Evolutionary conservation across 2,329 filamentous ascomycete species (phyloP).

Genomic region (Trichoderma oligosporum): DNA sequence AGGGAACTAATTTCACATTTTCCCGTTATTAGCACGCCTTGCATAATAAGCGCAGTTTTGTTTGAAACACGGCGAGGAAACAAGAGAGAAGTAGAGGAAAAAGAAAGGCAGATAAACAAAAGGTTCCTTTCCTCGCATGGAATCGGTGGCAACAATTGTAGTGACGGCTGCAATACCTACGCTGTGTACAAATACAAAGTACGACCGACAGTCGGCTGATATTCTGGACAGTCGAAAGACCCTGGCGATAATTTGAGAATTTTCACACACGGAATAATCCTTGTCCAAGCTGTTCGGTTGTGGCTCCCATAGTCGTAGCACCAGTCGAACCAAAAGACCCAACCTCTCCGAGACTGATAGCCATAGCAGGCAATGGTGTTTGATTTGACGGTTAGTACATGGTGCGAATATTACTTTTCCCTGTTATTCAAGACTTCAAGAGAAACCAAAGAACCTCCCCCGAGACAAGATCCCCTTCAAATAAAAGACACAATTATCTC

Average conservation of each 20-base stretch:
- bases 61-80: slow-evolving; percentile 8
- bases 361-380: neutral
- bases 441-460: neutral
- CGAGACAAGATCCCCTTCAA: slow-evolving; percentile 10
- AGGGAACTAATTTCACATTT: slow-evolving; percentile 11
- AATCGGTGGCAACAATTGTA: slow-evolving; percentile 12
- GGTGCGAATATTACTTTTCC: neutral
- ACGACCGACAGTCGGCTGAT: slow-evolving; percentile 11
- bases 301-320: slow-evolving; percentile 15
- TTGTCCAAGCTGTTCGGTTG: slow-evolving; percentile 15
- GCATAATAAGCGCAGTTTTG: slow-evolving; percentile 12
- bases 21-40: slow-evolving; percentile 17
- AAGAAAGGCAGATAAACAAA: neutral
- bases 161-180: neutral
- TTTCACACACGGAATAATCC: slow-evolving; percentile 15
- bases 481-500: too few relatives aligned
- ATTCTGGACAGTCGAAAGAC: slow-evolving; percentile 1
- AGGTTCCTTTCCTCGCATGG: neutral
- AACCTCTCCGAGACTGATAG: slow-evolving; percentile 18
- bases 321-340: slow-evolving; percentile 9
- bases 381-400: slow-evolving; percentile 11
- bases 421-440: neutral
- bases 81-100: neutral
- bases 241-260: slow-evolving; percentile 9
- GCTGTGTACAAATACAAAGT: neutral